These are phyloP conservation scores for Apophysomyces ossiformis DNA, from an alignment of 371 early-diverging fungal species.

Conservation along the genomic window DNA sequence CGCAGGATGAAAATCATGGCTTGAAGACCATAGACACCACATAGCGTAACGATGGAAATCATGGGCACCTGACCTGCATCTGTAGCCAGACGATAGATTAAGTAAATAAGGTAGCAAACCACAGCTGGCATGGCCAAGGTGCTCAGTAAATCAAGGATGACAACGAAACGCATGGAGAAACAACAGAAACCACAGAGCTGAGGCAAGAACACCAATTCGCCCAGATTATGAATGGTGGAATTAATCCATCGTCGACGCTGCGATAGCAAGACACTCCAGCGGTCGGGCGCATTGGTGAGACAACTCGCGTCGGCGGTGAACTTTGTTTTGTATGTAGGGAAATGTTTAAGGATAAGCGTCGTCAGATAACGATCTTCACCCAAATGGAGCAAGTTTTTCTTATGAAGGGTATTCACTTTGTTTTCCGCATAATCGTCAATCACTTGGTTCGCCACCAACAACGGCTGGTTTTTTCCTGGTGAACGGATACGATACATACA, in stretches of 20 bases:
- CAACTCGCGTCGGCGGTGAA: conserved; percentile 97
- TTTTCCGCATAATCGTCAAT: conserved; percentile 95
- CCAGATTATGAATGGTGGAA: conserved; percentile 95
- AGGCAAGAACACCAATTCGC: conserved; percentile 85
- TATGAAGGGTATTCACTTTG: conserved; percentile 97
- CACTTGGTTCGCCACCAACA: conserved; percentile 89
- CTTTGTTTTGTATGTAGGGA: conserved; percentile 94
- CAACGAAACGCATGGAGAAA: conserved; percentile 97
- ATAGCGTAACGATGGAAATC: conserved; percentile 67
- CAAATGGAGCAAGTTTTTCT: conserved; percentile 85
- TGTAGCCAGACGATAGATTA: conserved; percentile 62
- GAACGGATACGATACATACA: conserved; percentile 91
- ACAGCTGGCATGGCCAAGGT: conserved; percentile 92
- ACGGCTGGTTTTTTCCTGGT: conserved; percentile 79
- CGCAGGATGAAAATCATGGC: conserved; percentile 84
- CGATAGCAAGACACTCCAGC: conserved; percentile 92
- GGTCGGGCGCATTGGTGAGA: conserved; percentile 96
- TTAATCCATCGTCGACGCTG: conserved; percentile 99
- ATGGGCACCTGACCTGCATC: conserved; percentile 54
- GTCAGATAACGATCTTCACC: conserved; percentile 96
- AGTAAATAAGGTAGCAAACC: conserved; percentile 81
- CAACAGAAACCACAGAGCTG: conserved; percentile 94
- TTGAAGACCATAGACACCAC: conserved; percentile 83
- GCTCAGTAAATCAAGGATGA: conserved; percentile 88
- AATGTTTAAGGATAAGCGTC: conserved; percentile 98